A percentile compares a stretch with the other conserved stretches of the same genome.
Evolutionary conservation across 441 rosid species (phyloP).

Genomic region (Populus tomentosa): DNA sequence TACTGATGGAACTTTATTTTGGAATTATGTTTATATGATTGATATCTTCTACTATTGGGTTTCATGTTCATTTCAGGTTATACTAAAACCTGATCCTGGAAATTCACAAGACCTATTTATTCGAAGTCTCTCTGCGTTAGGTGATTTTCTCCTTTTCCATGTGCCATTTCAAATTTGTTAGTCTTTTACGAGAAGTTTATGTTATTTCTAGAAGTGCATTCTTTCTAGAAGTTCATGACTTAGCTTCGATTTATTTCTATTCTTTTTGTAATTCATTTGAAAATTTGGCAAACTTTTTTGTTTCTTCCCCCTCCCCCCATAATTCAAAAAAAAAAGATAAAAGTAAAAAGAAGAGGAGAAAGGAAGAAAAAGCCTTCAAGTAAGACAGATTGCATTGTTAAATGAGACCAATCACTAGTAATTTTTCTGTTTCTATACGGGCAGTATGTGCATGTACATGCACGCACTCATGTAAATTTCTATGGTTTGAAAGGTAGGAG

Average conservation of each 20-base stretch:
- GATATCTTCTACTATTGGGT: neutral
- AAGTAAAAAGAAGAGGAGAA: neutral
- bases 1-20: constrained; percentile 3
- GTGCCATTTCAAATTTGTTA: neutral
- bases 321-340: neutral
- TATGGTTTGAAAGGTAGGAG: neutral
- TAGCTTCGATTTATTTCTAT: neutral
- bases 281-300: neutral
- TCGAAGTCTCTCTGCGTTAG: constrained; percentile 89
- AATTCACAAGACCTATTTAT: constrained; percentile 93
- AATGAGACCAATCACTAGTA: neutral
- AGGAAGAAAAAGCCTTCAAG: neutral
- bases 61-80: constrained; percentile 55
- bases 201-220: neutral
- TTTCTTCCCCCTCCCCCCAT: neutral
- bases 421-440: neutral
- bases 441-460: neutral
- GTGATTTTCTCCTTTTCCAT: constrained; percentile 24
- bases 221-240: neutral
- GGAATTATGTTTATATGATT: neutral
- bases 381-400: neutral
- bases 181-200: neutral
- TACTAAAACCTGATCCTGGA: constrained; percentile 96
- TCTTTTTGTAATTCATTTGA: neutral
- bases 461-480: too few species aligned